Evolutionary conservation across 2,329 filamentous ascomycete species (phyloP).

Genomic region (Ceratocystis papillata): DNA sequence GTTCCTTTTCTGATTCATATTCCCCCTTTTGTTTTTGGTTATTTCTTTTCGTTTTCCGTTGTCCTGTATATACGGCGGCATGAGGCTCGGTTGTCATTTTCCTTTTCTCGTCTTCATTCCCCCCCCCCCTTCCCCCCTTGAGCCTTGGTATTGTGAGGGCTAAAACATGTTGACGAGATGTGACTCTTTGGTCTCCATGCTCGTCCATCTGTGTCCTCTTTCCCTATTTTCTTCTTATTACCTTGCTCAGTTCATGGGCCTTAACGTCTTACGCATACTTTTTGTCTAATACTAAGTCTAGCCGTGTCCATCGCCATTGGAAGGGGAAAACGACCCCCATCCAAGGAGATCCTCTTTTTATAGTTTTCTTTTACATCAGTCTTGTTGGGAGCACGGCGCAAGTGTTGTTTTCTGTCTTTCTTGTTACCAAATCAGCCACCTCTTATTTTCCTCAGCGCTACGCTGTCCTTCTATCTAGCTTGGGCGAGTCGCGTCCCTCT

Average conservation of each 20-base stretch:
- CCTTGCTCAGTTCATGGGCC: not conserved
- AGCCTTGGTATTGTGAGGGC: not conserved
- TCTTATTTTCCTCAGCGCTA: not conserved
- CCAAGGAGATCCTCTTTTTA: not conserved
- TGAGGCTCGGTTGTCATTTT: not conserved
- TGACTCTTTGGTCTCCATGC: not conserved
- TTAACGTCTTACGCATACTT: slow-evolving; percentile 1
- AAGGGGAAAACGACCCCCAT: not conserved
- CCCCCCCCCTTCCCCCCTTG: not conserved
- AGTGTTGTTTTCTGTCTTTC: slow-evolving; percentile 15
- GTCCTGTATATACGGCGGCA: not conserved
- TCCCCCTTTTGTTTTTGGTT: slow-evolving; percentile 18
- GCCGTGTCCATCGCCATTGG: not conserved
- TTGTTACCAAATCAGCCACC: slow-evolving; percentile 4
- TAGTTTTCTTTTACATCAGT: slow-evolving; percentile 13
- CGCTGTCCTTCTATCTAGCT: not conserved
- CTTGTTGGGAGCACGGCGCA: slow-evolving; percentile 19
- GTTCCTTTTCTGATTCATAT: slow-evolving; percentile 21
- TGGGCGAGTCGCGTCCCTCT: not conserved
- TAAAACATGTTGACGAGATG: not conserved
- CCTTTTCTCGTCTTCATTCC: slow-evolving; percentile 1
- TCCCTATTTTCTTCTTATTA: slow-evolving; percentile 25
- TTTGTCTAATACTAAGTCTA: slow-evolving; percentile 7
- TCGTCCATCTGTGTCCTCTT: slow-evolving; percentile 24
- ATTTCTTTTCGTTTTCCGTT: not conserved